These are phyloP conservation scores for Oxytropis ochrocephala DNA, from an alignment of 306 rosid genomes.

Conservation along the genomic window DNA sequence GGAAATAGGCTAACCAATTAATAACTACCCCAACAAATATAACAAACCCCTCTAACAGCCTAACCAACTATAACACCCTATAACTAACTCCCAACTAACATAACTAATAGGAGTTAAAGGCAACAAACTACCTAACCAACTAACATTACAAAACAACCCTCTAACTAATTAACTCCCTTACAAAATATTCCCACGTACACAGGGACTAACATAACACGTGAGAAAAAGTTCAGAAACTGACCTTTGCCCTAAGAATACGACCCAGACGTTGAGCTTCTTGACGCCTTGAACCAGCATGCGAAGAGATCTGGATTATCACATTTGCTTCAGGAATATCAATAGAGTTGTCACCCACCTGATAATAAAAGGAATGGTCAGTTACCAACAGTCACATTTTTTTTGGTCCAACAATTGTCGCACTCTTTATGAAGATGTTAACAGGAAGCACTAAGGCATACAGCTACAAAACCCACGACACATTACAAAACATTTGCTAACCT, in stretches of 20 bases:
- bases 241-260: slow-evolving; percentile 99
- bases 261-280: slow-evolving; percentile 99
- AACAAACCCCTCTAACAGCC: too few species aligned
- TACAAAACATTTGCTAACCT: not conserved
- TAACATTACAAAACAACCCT: too few species aligned
- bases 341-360: slow-evolving; percentile 95
- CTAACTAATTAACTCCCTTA: too few species aligned
- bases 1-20: too few species aligned
- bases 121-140: too few species aligned
- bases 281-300: slow-evolving; percentile 99
- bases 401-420: not conserved
- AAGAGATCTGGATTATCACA: slow-evolving; percentile 94
- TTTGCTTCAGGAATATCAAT: slow-evolving; percentile 97
- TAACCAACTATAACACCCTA: too few species aligned
- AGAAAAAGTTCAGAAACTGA: slow-evolving; percentile 24
- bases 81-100: too few species aligned
- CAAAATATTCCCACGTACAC: not conserved
- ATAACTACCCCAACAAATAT: not conserved
- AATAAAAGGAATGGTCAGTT: slow-evolving; percentile 19
- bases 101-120: too few species aligned
- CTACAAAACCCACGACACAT: not conserved
- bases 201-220: not conserved
- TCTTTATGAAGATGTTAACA: not conserved
- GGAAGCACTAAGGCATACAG: slow-evolving; percentile 5
- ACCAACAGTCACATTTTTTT: slow-evolving; percentile 5